Evolutionary conservation across 2,329 filamentous ascomycete species (phyloP).

Genomic region (Penicillium sp.): DNA sequence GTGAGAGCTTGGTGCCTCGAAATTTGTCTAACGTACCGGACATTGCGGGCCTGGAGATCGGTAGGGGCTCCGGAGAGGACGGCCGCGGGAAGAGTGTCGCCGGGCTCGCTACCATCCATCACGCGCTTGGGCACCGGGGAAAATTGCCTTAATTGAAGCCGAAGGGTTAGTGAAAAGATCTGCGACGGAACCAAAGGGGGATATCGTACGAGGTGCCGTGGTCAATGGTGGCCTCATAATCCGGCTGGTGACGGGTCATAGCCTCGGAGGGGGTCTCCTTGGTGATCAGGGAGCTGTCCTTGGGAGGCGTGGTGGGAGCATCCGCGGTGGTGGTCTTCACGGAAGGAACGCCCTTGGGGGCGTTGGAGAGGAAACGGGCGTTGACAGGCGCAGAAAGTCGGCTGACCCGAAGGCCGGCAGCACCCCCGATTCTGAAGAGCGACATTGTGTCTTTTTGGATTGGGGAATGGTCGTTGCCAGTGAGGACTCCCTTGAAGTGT

Average conservation of each 20-base stretch:
- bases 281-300: constrained; percentile 50
- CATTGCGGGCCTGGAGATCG: constrained; percentile 89
- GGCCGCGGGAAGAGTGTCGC: constrained; percentile 72
- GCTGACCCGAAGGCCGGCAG: constrained; percentile 36
- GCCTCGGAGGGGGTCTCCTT: constrained; percentile 52
- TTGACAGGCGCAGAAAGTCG: constrained; percentile 35
- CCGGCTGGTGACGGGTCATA: constrained; percentile 67
- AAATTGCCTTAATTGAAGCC: constrained; percentile 63
- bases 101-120: constrained; percentile 86
- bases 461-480: constrained; percentile 27
- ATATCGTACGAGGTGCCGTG: constrained; percentile 81
- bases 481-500: constrained; percentile 32
- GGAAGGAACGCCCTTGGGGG: constrained; percentile 52
- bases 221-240: constrained; percentile 79
- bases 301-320: constrained; percentile 43
- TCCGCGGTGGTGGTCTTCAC: constrained; percentile 52
- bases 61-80: constrained; percentile 88
- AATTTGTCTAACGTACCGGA: constrained; percentile 64
- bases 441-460: constrained; percentile 56
- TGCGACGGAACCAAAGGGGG: constrained; percentile 3
- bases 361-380: constrained; percentile 41
- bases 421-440: constrained; percentile 58
- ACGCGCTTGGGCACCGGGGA: constrained; percentile 87
- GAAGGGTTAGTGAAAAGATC: constrained; percentile 29
- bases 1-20: neutral